phyloP scores from a whole-genome alignment of 2,329 filamentous ascomycete genomes.

The Fusarium nematophilum region DNA sequence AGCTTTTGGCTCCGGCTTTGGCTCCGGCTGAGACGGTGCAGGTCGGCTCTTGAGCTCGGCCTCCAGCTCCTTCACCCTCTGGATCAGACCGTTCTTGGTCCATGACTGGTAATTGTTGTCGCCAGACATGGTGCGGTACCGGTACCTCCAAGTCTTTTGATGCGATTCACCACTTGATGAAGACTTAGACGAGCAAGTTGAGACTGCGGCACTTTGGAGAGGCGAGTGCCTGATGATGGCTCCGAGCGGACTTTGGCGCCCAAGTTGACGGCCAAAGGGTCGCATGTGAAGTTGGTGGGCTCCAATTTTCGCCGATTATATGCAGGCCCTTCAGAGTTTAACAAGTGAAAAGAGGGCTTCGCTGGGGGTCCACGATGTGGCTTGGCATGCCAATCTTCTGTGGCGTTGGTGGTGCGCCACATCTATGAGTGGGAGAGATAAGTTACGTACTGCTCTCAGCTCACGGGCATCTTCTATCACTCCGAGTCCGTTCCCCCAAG shows the following conservation, averaged over 20 bases:
- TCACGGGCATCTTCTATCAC: slow-evolving; percentile 30
- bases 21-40: slow-evolving; percentile 45
- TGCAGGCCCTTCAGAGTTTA: slow-evolving; percentile 36
- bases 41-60: slow-evolving; percentile 66
- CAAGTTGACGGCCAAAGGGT: slow-evolving; percentile 38
- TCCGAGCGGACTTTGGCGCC: slow-evolving; percentile 43
- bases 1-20: slow-evolving; percentile 8
- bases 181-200: slow-evolving; percentile 8
- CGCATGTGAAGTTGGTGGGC: slow-evolving; percentile 47
- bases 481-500: neutral
- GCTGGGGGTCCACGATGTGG: slow-evolving; percentile 34
- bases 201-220: slow-evolving; percentile 9
- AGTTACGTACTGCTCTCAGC: slow-evolving; percentile 42
- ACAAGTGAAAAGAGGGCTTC: slow-evolving; percentile 40
- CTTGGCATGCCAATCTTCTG: slow-evolving; percentile 2
- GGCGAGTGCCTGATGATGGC: slow-evolving; percentile 15
- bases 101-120: slow-evolving; percentile 70
- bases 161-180: slow-evolving; percentile 40
- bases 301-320: slow-evolving; percentile 40
- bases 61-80: slow-evolving; percentile 76
- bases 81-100: slow-evolving; percentile 75
- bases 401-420: slow-evolving; percentile 36
- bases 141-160: slow-evolving; percentile 30
- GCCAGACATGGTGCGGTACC: slow-evolving; percentile 46
- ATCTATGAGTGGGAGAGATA: slow-evolving; percentile 31